Base-by-base conservation (phyloP, 2,329 filamentous ascomycete species). In the Botryotinia globosa region DNA sequence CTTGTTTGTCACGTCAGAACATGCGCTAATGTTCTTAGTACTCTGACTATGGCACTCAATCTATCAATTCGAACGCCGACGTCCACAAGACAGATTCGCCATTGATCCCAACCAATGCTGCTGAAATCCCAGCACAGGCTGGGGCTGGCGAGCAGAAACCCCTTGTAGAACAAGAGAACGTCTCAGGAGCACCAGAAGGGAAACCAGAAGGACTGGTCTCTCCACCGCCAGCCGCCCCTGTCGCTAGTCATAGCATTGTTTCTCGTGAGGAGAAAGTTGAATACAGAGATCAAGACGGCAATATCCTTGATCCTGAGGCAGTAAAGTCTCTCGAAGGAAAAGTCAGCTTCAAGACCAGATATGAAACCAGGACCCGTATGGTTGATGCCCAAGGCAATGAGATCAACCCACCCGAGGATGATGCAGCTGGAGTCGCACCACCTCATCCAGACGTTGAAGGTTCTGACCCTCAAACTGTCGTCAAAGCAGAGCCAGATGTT, bases 261-360 rank as follows among this genome's bases (percentile, higher is more conserved):
- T 80, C 79, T 25, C 77, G 89, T 71, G 92, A 97, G 82, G 92
- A 98, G 83, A 91, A 91, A 77, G 85, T 98, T 64, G 96, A 98
- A 83, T 99, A 97, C 84, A 92, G 96, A 71, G 96, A 98, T 82
- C 93, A 98, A 82, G 87, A 97, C 78, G 96, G 96, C 76, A 98
- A 98, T 80, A 82, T 98, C 45, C 88, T 99, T 45, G 85, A 95
- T 79, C 89, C 92, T 71, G 92, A 94, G 79, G 89, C 97, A 81
- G 94, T 99, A 73, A 89, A 92, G 79, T 89, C 88, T 32, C 88
- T 99, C 45, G 89, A 95, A 82, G 96, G 95, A 79, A 97, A 97
- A 83, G 94, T 98, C 74, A 93, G 94, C 79, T 98, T 99, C 84
- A 91, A 97, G 84, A 98, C 96, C 20, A 92, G 91, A 77, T 98